These are phyloP conservation scores for Clonostachys rhizophaga DNA, from an alignment of 2,329 filamentous ascomycete genomes.

Conservation along the genomic window DNA sequence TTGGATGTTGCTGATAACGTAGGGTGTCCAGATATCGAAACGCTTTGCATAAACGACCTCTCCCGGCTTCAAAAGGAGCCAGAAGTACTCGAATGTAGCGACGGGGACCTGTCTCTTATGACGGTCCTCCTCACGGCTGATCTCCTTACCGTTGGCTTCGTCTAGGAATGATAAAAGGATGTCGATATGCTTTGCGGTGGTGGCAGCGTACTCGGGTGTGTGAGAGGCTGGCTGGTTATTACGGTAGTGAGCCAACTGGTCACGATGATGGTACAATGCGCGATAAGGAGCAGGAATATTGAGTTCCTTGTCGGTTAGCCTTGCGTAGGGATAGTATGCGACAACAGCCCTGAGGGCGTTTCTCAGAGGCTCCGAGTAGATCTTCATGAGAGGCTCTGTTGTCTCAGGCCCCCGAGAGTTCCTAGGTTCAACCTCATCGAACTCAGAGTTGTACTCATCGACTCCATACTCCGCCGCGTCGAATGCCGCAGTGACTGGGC, in stretches of 20 bases:
- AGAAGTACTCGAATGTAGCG: conserved; percentile 39
- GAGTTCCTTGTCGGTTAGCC: conserved; percentile 26
- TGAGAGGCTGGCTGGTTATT: conserved; percentile 33
- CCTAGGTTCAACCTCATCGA: conserved; percentile 7
- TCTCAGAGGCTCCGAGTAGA: conserved; percentile 38
- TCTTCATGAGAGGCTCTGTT: conserved; percentile 28
- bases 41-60: conserved; percentile 35
- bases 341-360: conserved; percentile 42
- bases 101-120: conserved; percentile 28
- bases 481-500: no score
- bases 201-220: conserved; percentile 29
- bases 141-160: conserved; percentile 21
- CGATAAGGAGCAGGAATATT: conserved; percentile 38
- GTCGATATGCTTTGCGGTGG: conserved; percentile 37
- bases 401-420: conserved; percentile 10
- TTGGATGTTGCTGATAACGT: conserved; percentile 28
- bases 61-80: conserved; percentile 40
- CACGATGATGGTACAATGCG: conserved; percentile 39
- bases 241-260: conserved; percentile 34
- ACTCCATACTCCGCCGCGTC: no score
- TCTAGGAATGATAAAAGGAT: conserved; percentile 37
- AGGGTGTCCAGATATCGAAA: conserved; percentile 32
- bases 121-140: conserved; percentile 32
- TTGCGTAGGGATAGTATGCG: conserved; percentile 38
- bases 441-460: neutral